Conservation (phyloP, 106 monocot species). For the Dioscorea zingiberensis region DNA sequence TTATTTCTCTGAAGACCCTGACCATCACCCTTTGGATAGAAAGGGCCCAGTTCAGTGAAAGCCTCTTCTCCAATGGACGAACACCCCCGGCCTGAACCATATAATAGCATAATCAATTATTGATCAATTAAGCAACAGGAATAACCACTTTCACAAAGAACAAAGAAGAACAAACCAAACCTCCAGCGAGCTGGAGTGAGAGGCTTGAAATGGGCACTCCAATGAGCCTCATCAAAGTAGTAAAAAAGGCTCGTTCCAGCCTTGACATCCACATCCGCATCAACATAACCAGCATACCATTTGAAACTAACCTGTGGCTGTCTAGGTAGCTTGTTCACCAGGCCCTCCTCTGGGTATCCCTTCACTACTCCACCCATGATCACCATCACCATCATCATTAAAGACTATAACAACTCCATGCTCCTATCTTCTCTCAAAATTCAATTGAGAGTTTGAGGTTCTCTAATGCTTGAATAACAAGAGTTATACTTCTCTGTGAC, state of each 20-base stretch:
- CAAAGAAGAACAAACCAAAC: background rate
- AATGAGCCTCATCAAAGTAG: constrained; percentile 23
- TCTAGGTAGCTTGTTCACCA: constrained; percentile 17
- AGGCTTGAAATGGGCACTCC: constrained; percentile 10
- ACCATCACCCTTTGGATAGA: constrained; percentile 87
- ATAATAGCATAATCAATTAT: too few relatives aligned
- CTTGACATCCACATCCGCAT: constrained; percentile 22
- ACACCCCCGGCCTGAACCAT: constrained; percentile 86
- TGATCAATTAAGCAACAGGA: too few relatives aligned
- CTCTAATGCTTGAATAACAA: too few relatives aligned
- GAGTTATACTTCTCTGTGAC: too few relatives aligned
- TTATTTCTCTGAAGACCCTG: constrained; percentile 73
- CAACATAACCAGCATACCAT: constrained; percentile 29
- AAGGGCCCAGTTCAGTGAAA: constrained; percentile 92
- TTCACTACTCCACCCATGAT: background rate
- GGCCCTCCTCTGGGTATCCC: constrained; percentile 19
- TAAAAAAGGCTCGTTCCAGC: constrained; percentile 29
- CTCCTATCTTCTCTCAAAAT: background rate
- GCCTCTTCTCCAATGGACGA: constrained; percentile 94
- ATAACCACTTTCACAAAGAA: too few relatives aligned
- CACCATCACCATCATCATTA: background rate
- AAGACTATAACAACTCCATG: background rate
- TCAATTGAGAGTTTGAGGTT: too few relatives aligned
- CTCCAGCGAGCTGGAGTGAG: constrained; percentile 22
- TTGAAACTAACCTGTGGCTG: constrained; percentile 22